Evolutionary conservation across 192 early-diverging fungal species (phyloP).

Genomic region (Coemansia sp.): DNA sequence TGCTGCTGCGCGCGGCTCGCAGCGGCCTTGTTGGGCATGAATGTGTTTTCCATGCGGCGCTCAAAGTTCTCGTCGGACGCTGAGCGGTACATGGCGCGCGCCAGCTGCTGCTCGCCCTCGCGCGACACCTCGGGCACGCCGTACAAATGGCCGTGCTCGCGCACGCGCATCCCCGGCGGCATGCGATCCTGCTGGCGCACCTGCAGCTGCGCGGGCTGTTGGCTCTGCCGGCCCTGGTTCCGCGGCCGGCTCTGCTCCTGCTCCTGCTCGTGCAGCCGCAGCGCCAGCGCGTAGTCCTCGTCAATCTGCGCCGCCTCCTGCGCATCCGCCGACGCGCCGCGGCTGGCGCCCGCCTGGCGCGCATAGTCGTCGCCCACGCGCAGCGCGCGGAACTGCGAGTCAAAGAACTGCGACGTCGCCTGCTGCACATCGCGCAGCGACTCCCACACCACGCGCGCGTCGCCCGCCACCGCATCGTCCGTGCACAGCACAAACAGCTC

Average conservation of each 20-base stretch:
- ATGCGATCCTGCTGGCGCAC: constrained; percentile 32
- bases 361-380: constrained; percentile 16
- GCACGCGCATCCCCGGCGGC: constrained; percentile 38
- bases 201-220: constrained; percentile 12
- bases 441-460: constrained; percentile 72
- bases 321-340: not conserved
- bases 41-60: constrained; percentile 22
- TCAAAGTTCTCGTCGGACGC: constrained; percentile 32
- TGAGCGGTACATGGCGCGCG: constrained; percentile 9
- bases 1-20: constrained; percentile 5
- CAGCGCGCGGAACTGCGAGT: constrained; percentile 53
- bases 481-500: constrained; percentile 65
- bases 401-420: constrained; percentile 59
- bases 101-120: constrained; percentile 7
- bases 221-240: constrained; percentile 12
- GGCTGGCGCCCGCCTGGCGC: not conserved
- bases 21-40: constrained; percentile 19
- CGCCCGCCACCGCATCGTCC: constrained; percentile 64
- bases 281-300: constrained; percentile 51
- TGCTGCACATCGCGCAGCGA: constrained; percentile 65
- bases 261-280: constrained; percentile 49
- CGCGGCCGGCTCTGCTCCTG: constrained; percentile 15
- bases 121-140: constrained; percentile 31
- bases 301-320: constrained; percentile 29
- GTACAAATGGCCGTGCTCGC: constrained; percentile 16